These are phyloP conservation scores for Chenopodium album DNA, from an alignment of 148 eudicot genomes.

Conservation along the genomic window DNA sequence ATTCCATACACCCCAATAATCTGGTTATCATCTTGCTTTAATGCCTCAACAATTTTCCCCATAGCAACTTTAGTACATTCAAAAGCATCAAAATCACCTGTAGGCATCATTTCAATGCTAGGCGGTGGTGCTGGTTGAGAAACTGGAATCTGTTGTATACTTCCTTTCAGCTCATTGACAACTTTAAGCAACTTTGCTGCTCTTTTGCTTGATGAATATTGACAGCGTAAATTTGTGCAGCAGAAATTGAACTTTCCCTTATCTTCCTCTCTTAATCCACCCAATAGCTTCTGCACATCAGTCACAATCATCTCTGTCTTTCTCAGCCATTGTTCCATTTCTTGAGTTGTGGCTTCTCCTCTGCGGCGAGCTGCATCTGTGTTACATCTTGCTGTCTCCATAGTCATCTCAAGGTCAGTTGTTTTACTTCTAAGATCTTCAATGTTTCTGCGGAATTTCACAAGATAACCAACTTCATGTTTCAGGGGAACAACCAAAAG, in stretches of 20 bases:
- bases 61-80: conserved; percentile 33
- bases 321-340: conserved; percentile 28
- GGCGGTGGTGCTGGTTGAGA: conserved; percentile 31
- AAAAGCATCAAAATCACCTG: conserved; percentile 24
- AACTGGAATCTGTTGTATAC: conserved; percentile 18
- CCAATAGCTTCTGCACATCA: conserved; percentile 19
- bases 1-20: conserved; percentile 52
- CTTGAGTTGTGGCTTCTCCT: conserved; percentile 25
- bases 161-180: conserved; percentile 19
- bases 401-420: conserved; percentile 17
- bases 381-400: not conserved
- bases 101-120: conserved; percentile 26
- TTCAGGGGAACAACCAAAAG: conserved; percentile 27
- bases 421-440: conserved; percentile 18
- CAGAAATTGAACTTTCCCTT: not conserved
- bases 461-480: conserved; percentile 30
- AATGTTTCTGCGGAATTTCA: conserved; percentile 22
- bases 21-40: conserved; percentile 23
- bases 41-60: conserved; percentile 28
- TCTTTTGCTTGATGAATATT: conserved; percentile 29
- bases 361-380: conserved; percentile 37
- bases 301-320: conserved; percentile 16
- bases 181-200: conserved; percentile 24
- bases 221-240: conserved; percentile 23
- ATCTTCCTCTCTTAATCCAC: not conserved